Evolutionary conservation across 164 flowering plant genomes (phyloP), one percentile per base, ranked within the genome.

Genomic region (Vitis vinifera): DNA sequence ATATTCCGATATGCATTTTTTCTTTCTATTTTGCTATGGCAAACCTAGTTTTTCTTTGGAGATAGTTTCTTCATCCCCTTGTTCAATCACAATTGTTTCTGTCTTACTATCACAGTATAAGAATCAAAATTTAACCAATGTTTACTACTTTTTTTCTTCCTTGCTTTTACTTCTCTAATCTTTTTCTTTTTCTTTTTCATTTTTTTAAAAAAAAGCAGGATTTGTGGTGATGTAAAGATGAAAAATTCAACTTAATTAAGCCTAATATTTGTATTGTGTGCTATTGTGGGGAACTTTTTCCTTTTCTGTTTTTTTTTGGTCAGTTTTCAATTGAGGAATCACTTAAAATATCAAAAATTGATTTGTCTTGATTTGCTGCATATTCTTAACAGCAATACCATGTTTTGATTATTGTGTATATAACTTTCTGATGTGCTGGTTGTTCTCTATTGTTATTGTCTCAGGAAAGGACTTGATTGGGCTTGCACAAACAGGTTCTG

Each of bases 401-500:
- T n/a, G 7, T 4, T 4, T 15, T 15, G 15, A 44, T 14, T 47
- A 37, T 9, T 31, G 44, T 31, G 7, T 31, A 3, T 31, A 31
- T 31, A 31, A 31, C 44, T 31, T 31, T 31, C 44, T 31, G 44
- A 31, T 31, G 44, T 31, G 44, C 44, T 31, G 14, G 31, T 13
- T 61, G 19, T 8, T 47, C 23, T 19, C 27, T 29, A 15, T 6
- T 23, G 9, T 9, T 14, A 2, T 59, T 27, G 11, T 30, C 44
- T 58, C 51, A 86, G 97, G 96, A n/a, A 91, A 84, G 68, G 97
- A 92, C 62, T 55, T 94, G 72, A 91, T 92, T 73, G 98, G 89
- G 44, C 87, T 92, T 68, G 97, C 97, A 8, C 97, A 89, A 67
- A 92, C 97, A 0, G 98, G 98, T 23, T 92, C 94, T n/a, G 99